phyloP scores from a whole-genome alignment of 139 green algal genomes.

The Chlorella sp. region DNA sequence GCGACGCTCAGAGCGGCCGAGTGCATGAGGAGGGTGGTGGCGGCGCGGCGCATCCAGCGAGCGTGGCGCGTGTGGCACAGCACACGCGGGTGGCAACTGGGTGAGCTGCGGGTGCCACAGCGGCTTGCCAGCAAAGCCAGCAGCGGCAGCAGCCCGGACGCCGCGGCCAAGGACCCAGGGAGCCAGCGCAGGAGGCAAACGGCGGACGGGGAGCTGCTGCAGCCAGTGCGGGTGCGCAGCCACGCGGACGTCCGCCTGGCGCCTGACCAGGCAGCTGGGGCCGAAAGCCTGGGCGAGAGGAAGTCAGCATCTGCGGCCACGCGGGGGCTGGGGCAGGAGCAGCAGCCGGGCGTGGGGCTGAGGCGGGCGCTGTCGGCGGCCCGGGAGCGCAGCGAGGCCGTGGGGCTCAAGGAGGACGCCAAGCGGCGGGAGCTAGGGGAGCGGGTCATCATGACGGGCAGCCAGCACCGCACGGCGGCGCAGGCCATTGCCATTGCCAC shows the following conservation, averaged over 20 bases:
- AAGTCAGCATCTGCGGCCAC: neutral
- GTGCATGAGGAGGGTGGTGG: neutral
- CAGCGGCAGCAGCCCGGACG: no score
- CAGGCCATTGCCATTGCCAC: neutral
- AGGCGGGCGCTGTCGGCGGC: neutral
- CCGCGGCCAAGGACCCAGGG: no score
- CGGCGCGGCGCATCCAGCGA: neutral
- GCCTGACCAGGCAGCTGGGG: neutral
- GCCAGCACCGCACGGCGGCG: neutral
- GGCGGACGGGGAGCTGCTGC: neutral
- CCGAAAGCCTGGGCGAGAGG: neutral
- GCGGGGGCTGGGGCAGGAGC: neutral
- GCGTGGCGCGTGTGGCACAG: neutral
- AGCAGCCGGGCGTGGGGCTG: neutral
- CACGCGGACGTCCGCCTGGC: neutral
- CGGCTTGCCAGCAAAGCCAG: neutral
- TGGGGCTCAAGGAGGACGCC: neutral
- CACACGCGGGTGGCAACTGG: neutral
- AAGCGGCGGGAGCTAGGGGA: neutral
- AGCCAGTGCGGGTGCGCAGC: neutral
- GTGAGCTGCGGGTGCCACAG: neutral
- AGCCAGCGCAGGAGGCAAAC: no score
- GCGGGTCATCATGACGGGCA: neutral
- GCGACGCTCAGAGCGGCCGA: neutral
- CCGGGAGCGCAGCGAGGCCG: neutral